phyloP scores from a whole-genome alignment of 768 basidiomycete species.

The Trametes maxima region DNA sequence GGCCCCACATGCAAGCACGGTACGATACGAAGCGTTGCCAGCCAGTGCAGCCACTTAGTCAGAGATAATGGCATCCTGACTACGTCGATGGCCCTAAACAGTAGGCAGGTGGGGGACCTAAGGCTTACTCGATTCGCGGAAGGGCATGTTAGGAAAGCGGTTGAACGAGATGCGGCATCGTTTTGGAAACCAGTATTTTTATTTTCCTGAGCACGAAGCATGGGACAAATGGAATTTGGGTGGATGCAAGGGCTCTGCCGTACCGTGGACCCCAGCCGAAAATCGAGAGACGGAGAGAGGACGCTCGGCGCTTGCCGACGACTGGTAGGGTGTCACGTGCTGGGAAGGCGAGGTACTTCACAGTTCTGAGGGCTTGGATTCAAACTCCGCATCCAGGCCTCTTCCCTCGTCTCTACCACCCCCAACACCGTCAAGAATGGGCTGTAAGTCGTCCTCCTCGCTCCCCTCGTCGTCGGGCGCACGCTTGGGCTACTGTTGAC shows the following conservation, averaged over 20 bases:
- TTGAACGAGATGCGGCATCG: too few species aligned
- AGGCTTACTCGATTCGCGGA: too few species aligned
- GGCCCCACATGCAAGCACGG: too few species aligned
- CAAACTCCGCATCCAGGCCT: conserved; percentile 29
- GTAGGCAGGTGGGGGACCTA: too few species aligned
- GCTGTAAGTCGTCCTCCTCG: conserved; percentile 62
- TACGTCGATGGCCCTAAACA: too few species aligned
- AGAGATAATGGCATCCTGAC: too few species aligned
- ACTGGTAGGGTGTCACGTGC: conserved; percentile 23
- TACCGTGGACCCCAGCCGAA: not conserved
- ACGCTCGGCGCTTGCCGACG: conserved; percentile 5
- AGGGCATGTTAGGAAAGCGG: too few species aligned
- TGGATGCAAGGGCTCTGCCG: not conserved
- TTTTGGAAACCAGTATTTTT: too few species aligned
- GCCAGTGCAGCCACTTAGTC: too few species aligned
- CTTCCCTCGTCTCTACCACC: conserved; percentile 44
- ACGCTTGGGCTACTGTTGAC: conserved; percentile 13
- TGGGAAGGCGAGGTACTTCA: conserved; percentile 43
- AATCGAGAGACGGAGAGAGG: not conserved
- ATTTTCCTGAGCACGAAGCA: too few species aligned
- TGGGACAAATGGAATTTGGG: not conserved
- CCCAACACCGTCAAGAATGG: conserved; percentile 66
- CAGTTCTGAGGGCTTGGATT: conserved; percentile 33
- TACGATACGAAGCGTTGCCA: too few species aligned
- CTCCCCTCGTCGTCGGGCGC: conserved; percentile 7